Evolutionary conservation across 208 protist species (phyloP), one percentile per base, ranked within the genome.

Genomic region (Leishmania arabica): DNA sequence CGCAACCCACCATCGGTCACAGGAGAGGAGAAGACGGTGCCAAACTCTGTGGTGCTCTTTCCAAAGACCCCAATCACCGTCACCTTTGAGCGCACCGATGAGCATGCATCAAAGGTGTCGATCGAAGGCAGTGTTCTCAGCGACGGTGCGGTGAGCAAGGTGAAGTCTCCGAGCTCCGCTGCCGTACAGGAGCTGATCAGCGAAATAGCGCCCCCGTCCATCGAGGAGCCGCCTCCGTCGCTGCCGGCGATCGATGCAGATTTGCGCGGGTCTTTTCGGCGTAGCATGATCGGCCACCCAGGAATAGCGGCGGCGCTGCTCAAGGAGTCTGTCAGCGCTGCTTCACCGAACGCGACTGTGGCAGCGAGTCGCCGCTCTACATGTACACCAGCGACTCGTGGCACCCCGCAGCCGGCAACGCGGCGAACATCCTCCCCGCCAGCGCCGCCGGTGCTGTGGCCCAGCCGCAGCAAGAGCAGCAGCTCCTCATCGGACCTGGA

Each of bases 51-150:
- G 53, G 65, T 19, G 68, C 66, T 56, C 40, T 78, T 82, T 53
- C 75, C 62, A 4, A 79, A 84, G 69, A 84, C 80, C 31, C 75
- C 70, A 40, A 79, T 93, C 54, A 83, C 15, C 27, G 77, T 91
- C 19, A 79, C 68, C 34, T 93, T 93, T 71, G 84, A 90, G 81
- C 84, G 84, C 51, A 86, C 84, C 15, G 85, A 88, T 62, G 77
- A 84, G 53, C 77, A 70, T 3, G 69, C 76, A 13, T 75, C 85
- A 21, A 81, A 54, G 47, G 82, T 96, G 4, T 45, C 82, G 6
- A 94, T 96, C 54, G 86, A 89, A 56, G 80, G 88, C 24, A 96
- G 91, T 74, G 91, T 96, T 34, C 13, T 85, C n/a, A 89, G 31
- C 78, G 83, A 96, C 76, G 91, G 90, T 17, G 64, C 69, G 5